Evolutionary conservation across 2,329 filamentous ascomycete species (phyloP), one percentile per base, ranked within the genome.

Genomic region (Venturia effusa): DNA sequence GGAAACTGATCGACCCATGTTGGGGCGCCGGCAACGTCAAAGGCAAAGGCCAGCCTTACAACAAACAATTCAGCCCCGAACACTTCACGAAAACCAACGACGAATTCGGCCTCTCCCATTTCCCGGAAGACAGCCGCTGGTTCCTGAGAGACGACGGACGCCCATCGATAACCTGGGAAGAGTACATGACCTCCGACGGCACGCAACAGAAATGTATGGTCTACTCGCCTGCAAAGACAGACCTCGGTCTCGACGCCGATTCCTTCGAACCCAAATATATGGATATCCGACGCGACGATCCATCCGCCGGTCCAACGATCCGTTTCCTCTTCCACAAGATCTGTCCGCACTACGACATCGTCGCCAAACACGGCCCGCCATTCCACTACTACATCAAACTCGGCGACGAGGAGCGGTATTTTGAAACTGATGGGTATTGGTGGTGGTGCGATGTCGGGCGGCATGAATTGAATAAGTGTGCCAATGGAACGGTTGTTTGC

Each of bases 1-100:
- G 93, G 93, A 96, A 97, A 75, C 82, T 97, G 1, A 77, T 97
- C 60, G 94, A 99, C 71, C 76, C 88, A 0, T 97, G 93, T 72
- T 99, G 94, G 94, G 94, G 94, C 45, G 90, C 93, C 0, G 93
- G 93, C 1, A 79, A 84, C 66, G 75, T 96, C 10, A 75, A 80
- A 54, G 79, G 78, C 1, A 66, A 74, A 71, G 79, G 78, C 19
- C 75, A 81, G 30, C 74, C 79, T 1, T 97, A 92, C 76, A 82
- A 82, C 54, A 83, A 88, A 68, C 72, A 78, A 3, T 96, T 97
- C 73, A 81, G 79, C 0, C 84, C 91, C 0, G 74, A 80, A 4
- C 74, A 77, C 67, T 88, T 88, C 71, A 82, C 79, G 32, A 81
- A 82, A 73, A 74, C 79, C 6, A 97, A 97, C 71, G 88, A 93